Percentiles rank a stretch among this genome's conserved stretches.
These are phyloP conservation scores for Rhamnella rubrinervis DNA, from an alignment of 331 rosid species.

Conservation along the genomic window DNA sequence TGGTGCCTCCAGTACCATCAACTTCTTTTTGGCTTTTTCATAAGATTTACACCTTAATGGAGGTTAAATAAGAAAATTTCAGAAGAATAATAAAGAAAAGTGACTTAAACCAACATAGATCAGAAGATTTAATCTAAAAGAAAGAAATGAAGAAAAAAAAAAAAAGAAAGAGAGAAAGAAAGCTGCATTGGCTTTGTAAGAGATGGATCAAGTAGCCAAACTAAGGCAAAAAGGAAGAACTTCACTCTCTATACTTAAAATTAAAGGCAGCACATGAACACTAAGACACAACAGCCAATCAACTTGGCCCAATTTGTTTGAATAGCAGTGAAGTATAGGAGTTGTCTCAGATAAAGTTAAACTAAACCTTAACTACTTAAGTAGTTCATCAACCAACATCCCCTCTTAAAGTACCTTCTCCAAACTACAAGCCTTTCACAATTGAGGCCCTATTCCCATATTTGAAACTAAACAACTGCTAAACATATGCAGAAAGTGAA, in stretches of 20 bases:
- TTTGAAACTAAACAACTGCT: neutral
- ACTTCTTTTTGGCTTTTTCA: slow-evolving; percentile 77
- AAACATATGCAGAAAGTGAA: neutral
- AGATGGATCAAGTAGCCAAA: neutral
- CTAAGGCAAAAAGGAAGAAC: neutral
- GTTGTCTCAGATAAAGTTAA: too few relatives aligned
- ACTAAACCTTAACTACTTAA: too few relatives aligned
- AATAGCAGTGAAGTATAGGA: too few relatives aligned
- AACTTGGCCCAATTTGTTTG: too few relatives aligned
- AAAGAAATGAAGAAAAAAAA: neutral
- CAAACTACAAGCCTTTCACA: too few relatives aligned
- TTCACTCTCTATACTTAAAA: neutral
- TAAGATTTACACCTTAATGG: slow-evolving; percentile 67
- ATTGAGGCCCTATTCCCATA: too few relatives aligned
- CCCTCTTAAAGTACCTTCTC: too few relatives aligned
- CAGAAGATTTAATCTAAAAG: slow-evolving; percentile 9
- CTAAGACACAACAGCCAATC: too few relatives aligned
- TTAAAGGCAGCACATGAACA: too few relatives aligned
- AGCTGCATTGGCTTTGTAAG: neutral
- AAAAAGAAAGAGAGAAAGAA: too few relatives aligned
- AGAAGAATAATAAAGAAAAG: neutral
- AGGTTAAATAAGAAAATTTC: slow-evolving; percentile 1
- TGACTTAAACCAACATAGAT: neutral
- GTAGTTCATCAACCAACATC: too few relatives aligned
- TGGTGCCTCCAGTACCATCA: slow-evolving; percentile 77